Evolutionary conservation across 257 asterid species (phyloP).

Genomic region (Fraxinus pennsylvanica): DNA sequence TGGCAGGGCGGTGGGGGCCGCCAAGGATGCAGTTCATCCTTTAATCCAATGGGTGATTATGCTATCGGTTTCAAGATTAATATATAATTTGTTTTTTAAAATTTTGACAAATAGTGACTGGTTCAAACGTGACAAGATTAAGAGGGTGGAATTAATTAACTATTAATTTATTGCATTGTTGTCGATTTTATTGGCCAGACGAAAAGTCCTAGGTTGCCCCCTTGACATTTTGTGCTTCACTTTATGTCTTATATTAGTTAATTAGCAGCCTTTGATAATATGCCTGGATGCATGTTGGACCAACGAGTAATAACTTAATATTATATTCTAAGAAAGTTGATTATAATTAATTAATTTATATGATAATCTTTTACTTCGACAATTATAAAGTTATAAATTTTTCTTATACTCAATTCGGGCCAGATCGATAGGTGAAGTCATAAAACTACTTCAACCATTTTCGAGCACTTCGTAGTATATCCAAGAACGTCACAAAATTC

Average conservation of each 20-base stretch:
- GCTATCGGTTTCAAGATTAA: background rate
- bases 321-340: background rate
- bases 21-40: too few species aligned
- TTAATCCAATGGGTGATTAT: background rate
- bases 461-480: too few species aligned
- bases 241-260: background rate
- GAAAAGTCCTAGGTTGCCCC: background rate
- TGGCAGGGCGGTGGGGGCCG: too few species aligned
- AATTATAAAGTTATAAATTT: too few species aligned
- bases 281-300: background rate
- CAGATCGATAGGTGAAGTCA: too few species aligned
- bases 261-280: background rate
- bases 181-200: background rate
- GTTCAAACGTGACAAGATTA: too few species aligned
- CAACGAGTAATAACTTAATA: too few species aligned
- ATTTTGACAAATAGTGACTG: background rate
- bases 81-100: background rate
- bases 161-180: background rate
- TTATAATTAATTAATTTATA: too few species aligned
- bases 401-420: too few species aligned
- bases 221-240: background rate
- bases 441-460: too few species aligned
- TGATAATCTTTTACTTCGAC: background rate
- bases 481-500: too few species aligned
- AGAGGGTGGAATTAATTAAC: too few species aligned